These are phyloP conservation scores for Phyllosticta ampelicida DNA, from an alignment of 2,329 filamentous ascomycete species.

Conservation along the genomic window DNA sequence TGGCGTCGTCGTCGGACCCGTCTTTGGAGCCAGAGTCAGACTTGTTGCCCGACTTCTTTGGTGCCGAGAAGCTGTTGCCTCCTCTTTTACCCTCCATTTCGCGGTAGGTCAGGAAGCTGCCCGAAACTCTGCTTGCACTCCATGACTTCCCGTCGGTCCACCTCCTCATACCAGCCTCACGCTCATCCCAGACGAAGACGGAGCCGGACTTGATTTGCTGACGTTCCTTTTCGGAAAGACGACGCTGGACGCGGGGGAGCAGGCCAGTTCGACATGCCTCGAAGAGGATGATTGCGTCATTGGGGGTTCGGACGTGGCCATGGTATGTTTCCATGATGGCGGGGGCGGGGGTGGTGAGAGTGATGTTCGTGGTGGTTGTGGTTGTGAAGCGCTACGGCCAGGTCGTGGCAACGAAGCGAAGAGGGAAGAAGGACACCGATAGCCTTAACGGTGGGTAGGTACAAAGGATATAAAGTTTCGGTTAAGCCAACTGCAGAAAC, in stretches of 20 bases:
- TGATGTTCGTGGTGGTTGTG: no score
- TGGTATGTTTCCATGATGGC: slow-evolving; percentile 87
- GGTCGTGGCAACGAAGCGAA: neutral
- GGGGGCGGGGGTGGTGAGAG: no score
- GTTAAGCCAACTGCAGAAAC: slow-evolving; percentile 9
- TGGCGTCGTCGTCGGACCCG: slow-evolving; percentile 70
- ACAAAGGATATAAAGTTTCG: slow-evolving; percentile 11
- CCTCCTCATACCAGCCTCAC: slow-evolving; percentile 93
- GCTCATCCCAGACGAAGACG: slow-evolving; percentile 99
- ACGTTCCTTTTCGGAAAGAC: slow-evolving; percentile 91
- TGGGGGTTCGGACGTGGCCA: slow-evolving; percentile 88
- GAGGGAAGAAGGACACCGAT: neutral
- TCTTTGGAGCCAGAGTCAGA: slow-evolving; percentile 76
- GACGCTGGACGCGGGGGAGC: slow-evolving; percentile 80
- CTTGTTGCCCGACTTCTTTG: slow-evolving; percentile 49
- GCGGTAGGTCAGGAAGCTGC: slow-evolving; percentile 92
- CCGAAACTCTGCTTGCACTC: slow-evolving; percentile 94
- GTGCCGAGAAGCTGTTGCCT: slow-evolving; percentile 54
- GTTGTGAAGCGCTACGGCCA: neutral
- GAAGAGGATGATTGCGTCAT: slow-evolving; percentile 96
- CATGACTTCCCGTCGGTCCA: slow-evolving; percentile 99
- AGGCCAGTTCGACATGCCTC: slow-evolving; percentile 87
- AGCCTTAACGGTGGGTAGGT: slow-evolving; percentile 3
- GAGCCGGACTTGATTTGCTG: slow-evolving; percentile 94
- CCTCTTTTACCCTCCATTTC: slow-evolving; percentile 99